These are phyloP conservation scores for Fusarium sp. DNA, from an alignment of 2,329 filamentous ascomycete genomes.

Conservation along the genomic window DNA sequence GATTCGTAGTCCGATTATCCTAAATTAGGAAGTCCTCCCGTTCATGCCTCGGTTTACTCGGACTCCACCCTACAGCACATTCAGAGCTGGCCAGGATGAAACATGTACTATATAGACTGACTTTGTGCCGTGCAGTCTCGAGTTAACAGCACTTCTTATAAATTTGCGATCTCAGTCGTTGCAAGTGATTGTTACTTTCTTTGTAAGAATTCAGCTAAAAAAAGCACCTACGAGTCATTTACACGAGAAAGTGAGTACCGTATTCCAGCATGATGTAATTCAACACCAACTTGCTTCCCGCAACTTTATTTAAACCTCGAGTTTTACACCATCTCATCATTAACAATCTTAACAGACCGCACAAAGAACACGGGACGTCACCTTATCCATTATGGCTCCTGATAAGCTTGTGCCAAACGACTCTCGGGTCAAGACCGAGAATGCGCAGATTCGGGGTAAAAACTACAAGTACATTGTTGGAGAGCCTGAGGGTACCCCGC, in stretches of 20 bases:
- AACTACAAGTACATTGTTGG: conserved; percentile 75
- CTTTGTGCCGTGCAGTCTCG: neutral
- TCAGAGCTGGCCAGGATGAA: neutral
- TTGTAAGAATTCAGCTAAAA: neutral
- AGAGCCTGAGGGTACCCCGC: conserved; percentile 56
- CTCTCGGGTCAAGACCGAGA: conserved; percentile 71
- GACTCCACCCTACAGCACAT: conserved; percentile 5
- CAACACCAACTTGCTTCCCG: neutral
- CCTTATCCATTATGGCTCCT: conserved; percentile 54
- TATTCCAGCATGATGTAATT: conserved; percentile 10
- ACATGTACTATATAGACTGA: neutral
- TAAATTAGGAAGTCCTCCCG: conserved; percentile 31
- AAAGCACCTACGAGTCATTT: neutral
- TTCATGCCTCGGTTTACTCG: conserved; percentile 23
- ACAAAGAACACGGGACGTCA: neutral
- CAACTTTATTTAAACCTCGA: neutral
- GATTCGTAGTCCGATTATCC: conserved; percentile 12
- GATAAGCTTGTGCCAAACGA: conserved; percentile 75
- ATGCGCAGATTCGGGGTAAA: conserved; percentile 71
- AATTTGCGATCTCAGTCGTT: neutral
- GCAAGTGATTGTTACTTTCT: neutral
- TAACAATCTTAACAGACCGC: conserved; percentile 14
- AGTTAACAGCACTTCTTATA: neutral
- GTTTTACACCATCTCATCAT: neutral
- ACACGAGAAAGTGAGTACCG: conserved; percentile 13